phyloP scores from a whole-genome alignment of 768 basidiomycete genomes.

The Rhizopogon rudus region DNA sequence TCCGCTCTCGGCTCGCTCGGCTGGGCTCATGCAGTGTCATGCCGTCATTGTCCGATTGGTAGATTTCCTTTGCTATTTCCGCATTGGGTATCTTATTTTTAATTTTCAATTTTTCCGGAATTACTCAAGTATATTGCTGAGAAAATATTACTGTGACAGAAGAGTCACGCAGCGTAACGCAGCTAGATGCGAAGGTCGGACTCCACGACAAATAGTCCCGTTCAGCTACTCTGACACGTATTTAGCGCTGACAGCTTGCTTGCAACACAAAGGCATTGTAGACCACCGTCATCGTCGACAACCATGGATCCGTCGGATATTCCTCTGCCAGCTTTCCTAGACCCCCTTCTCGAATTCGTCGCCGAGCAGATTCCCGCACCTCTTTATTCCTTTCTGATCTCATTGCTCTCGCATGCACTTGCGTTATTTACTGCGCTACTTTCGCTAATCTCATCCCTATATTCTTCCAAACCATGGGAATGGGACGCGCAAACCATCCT shows the following conservation, averaged over 20 bases:
- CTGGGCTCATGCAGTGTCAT: constrained; percentile 1
- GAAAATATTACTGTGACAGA: neutral
- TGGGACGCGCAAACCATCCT: constrained; percentile 67
- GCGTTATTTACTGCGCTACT: constrained; percentile 45
- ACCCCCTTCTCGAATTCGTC: constrained; percentile 51
- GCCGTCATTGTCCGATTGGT: constrained; percentile 26
- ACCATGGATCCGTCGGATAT: constrained; percentile 21
- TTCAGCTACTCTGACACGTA: neutral
- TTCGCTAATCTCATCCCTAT: constrained; percentile 41
- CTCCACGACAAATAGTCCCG: neutral
- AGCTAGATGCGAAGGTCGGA: neutral
- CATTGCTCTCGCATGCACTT: constrained; percentile 47
- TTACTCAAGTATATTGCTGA: neutral
- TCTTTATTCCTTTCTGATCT: constrained; percentile 46
- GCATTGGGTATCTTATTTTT: neutral
- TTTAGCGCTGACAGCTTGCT: neutral
- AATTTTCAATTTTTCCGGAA: neutral
- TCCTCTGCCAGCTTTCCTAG: constrained; percentile 44
- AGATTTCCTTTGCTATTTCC: neutral
- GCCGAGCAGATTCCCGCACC: constrained; percentile 50
- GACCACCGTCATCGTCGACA: neutral
- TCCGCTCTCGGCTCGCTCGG: constrained; percentile 12
- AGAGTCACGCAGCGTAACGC: neutral
- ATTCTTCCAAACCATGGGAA: constrained; percentile 46
- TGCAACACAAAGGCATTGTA: neutral